Evolutionary conservation across 371 early-diverging fungal species (phyloP), one percentile per base, ranked within the genome.

Genomic region (Mortierella sp.): DNA sequence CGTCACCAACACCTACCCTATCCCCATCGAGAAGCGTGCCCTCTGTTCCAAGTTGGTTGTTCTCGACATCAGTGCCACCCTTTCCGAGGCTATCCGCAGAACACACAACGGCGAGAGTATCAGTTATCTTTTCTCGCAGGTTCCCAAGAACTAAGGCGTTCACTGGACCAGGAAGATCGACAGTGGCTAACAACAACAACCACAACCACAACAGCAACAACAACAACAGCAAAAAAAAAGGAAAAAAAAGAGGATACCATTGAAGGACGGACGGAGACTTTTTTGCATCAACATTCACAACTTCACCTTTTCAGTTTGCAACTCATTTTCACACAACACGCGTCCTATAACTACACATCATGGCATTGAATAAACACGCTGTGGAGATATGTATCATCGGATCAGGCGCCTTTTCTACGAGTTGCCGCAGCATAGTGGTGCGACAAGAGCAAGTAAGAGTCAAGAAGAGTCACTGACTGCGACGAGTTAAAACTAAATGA

Each of bases 61-160:
- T 34, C 96, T 99, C 86, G 99, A 99, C 89, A 93, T 98, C 69
- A 94, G 95, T 51, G 92, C 93, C 9, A 95, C 97, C 34, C 88
- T 99, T 64, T 96, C 99, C 28, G 99, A 99, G 89, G 99, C 99
- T 10, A 99, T 99, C 80, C 94, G 99, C 82, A 91, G 99, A 80
- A 98, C 97, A 72, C 99, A 99, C 90, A 98, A 99, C 85, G 99
- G 98, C 75, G 99, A 99, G 90, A 95, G 95, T 88, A 96, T 98
- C 80, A 96, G 96, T 53, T 97, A 95, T 80, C 89, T 98, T 75
- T 98, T 98, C 88, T 64, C 77, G 14, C 84, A 84, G 71, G 84
- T 84, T 37, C 84, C 84, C 55, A 80, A 84, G 73, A 80, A 80
- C 79, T 79, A 79, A 55, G 14, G 16, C 43, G 13, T 14, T 11